These are phyloP conservation scores for Epicoccum sorghinum DNA, from an alignment of 2,329 filamentous ascomycete species.

Conservation along the genomic window DNA sequence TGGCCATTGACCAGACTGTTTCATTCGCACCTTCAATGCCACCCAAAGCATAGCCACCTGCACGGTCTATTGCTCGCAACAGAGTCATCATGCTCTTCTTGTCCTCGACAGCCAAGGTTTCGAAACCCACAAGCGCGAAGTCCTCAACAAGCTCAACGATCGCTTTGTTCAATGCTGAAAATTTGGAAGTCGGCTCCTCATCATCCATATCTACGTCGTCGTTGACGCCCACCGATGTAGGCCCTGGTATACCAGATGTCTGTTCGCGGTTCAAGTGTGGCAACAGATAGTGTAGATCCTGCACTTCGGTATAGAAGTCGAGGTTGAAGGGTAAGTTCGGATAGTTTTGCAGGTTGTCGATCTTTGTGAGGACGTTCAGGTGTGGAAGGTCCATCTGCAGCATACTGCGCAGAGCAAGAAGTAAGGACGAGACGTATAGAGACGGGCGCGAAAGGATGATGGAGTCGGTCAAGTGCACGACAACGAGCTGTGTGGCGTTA, in stretches of 20 bases:
- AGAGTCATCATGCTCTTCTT: constrained; percentile 96
- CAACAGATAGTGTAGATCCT: constrained; percentile 84
- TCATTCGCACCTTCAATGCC: constrained; percentile 91
- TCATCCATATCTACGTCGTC: constrained; percentile 52
- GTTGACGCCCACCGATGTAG: constrained; percentile 19
- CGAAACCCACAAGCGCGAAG: constrained; percentile 88
- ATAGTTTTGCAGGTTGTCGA: constrained; percentile 89
- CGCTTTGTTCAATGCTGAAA: constrained; percentile 81
- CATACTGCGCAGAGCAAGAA: constrained; percentile 94
- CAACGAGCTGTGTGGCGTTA: constrained; percentile 73
- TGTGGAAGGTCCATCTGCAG: constrained; percentile 97
- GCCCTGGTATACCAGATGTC: constrained; percentile 44
- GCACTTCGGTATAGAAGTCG: constrained; percentile 96
- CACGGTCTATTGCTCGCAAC: constrained; percentile 85
- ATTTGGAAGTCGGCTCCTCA: constrained; percentile 63
- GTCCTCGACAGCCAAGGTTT: constrained; percentile 94
- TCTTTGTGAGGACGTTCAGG: constrained; percentile 95
- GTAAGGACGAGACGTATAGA: constrained; percentile 90
- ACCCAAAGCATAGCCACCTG: constrained; percentile 91
- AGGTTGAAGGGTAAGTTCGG: constrained; percentile 91
- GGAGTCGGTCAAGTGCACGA: constrained; percentile 91
- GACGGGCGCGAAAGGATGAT: constrained; percentile 93
- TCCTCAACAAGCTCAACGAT: constrained; percentile 86
- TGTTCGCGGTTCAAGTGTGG: constrained; percentile 80
- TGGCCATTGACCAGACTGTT: constrained; percentile 95